Evolutionary conservation across 768 basidiomycete species (phyloP).

Genomic region (Calocera cornea): DNA sequence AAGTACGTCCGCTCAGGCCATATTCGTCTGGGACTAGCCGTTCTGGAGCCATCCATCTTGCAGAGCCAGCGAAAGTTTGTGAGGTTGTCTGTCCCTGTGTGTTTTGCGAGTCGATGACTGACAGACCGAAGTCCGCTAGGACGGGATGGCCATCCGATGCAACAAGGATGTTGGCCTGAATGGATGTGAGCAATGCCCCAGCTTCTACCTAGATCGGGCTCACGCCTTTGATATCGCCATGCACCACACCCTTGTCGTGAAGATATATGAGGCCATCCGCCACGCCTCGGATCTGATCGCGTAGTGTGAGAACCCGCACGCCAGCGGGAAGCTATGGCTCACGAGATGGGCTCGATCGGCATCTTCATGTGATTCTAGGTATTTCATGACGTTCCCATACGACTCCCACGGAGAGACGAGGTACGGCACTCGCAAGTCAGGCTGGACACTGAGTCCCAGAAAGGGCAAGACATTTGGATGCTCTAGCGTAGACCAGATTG

Average conservation of each 20-base stretch:
- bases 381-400: not conserved
- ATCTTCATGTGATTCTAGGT: not conserved
- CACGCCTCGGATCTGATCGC: not conserved
- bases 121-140: too few relatives aligned
- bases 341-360: not conserved
- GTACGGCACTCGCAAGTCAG: not conserved
- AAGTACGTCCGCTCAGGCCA: too few relatives aligned
- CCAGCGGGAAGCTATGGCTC: not conserved
- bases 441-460: not conserved
- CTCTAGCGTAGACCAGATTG: not conserved
- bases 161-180: not conserved
- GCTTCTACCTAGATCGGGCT: not conserved
- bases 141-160: too few relatives aligned
- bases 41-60: too few relatives aligned
- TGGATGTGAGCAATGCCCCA: not conserved
- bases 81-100: too few relatives aligned
- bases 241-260: not conserved
- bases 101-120: too few relatives aligned
- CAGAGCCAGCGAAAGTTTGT: too few relatives aligned
- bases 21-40: too few relatives aligned
- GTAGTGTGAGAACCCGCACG: not conserved
- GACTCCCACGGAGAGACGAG: not conserved
- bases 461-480: not conserved
- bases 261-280: not conserved
- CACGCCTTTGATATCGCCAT: not conserved